Conservation (phyloP, 306 rosid species). For the Acacia crassicarpa region DNA sequence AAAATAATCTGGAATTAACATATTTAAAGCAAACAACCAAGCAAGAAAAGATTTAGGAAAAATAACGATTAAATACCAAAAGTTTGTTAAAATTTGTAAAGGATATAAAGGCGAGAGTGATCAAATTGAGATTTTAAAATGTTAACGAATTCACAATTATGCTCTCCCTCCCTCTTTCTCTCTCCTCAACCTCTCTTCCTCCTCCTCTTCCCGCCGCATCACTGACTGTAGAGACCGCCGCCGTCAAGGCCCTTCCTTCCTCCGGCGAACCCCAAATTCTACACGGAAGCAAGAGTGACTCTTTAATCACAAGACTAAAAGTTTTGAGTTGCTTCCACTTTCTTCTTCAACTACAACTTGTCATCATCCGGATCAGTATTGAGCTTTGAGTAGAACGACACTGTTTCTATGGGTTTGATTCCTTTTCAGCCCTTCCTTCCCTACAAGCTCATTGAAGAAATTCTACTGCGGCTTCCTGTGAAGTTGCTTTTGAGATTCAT, state of each 20-base stretch:
- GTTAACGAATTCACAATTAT: too few relatives aligned
- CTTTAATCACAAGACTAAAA: background rate
- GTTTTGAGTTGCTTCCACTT: background rate
- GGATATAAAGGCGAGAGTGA: too few relatives aligned
- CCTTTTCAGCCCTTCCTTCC: conserved; percentile 4
- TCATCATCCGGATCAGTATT: background rate
- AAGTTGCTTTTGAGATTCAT: conserved; percentile 21
- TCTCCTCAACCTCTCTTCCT: too few relatives aligned
- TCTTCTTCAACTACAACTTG: background rate
- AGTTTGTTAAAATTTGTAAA: too few relatives aligned
- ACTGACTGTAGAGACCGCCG: background rate
- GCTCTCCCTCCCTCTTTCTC: too few relatives aligned
- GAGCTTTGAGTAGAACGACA: background rate
- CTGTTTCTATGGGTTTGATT: background rate
- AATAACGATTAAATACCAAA: too few relatives aligned
- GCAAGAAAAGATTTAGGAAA: too few relatives aligned
- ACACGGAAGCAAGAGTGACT: conserved; percentile 32
- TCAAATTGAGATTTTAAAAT: too few relatives aligned
- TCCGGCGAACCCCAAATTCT: background rate
- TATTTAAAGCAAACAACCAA: too few relatives aligned
- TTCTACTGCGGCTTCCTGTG: conserved; percentile 24
- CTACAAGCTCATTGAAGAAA: conserved; percentile 14
- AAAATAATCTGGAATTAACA: too few relatives aligned
- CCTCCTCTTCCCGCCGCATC: too few relatives aligned
- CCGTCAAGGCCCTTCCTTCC: background rate